Evolutionary conservation across 1,284 basidiomycete species (phyloP), one percentile per base, ranked within the genome.

Genomic region (Kwoniella shivajii): DNA sequence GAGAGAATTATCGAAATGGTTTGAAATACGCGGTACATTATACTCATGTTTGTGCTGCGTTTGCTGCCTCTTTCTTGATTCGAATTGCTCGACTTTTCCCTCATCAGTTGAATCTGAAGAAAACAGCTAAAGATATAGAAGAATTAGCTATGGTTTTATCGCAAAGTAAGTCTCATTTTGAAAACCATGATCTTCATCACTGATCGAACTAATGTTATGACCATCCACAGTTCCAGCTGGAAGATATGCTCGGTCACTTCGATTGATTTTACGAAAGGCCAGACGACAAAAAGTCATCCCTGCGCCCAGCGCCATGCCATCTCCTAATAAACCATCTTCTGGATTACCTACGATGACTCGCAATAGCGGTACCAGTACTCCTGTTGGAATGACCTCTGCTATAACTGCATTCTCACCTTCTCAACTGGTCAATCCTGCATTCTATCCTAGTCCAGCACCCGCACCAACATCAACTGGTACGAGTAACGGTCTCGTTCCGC

Each of bases 11-110:
- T 70, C 83, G 90, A 64, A 89, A 91, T 71, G 88, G 89, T 18
- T 87, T 95, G 82, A 89, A 89, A 81, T 94, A 92, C 69, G 88
- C 69, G 56, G 69, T 73, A 50, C 71, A 69, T 59, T 64, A 78
- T 56, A 74, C 71, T 46, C 69, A 95, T 72, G 90, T 89, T 44
- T 91, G 90, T 36, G 92, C 92, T 2, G 93, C 92, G 0, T 96
- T 96, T 76, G 85, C 89, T 20, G 92, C 90, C 14, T 90, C 90
- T 4, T 89, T 95, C 75, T 79, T 95, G 56, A 82, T 96, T 56
- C 87, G 93, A 44, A 82, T 95, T 39, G 85, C 86, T 38, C 85
- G 92, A 13, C 80, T 95, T 29, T 93, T 95, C 80, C 92, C 92
- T 1, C 84, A 87, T 49, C 89, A 93, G 64, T 88, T 90, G 61